Percentiles rank a stretch among this genome's conserved stretches.
These are phyloP conservation scores for Yamadazyma laniorum DNA, from an alignment of 805 yeast genomes.

Conservation along the genomic window DNA sequence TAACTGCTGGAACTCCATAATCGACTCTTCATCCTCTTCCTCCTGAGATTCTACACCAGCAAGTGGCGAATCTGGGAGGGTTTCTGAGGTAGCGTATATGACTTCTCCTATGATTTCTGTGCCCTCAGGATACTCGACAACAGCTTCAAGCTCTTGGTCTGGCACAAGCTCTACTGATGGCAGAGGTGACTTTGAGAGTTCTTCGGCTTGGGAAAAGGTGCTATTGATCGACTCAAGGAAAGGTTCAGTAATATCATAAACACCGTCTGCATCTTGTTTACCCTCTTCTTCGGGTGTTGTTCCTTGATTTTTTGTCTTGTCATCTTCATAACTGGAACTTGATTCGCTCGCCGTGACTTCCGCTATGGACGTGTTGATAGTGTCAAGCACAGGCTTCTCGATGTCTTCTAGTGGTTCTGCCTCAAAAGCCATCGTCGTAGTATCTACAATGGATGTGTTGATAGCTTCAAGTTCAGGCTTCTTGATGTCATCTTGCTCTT, in stretches of 20 bases:
- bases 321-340: too few species aligned
- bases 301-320: too few species aligned
- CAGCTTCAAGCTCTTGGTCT: constrained; percentile 5
- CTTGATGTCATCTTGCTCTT: not conserved
- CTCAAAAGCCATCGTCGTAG: too few species aligned
- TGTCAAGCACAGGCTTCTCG: not conserved
- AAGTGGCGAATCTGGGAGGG: constrained; percentile 3
- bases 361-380: not conserved
- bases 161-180: constrained; percentile 24
- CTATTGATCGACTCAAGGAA: not conserved
- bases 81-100: constrained; percentile 4
- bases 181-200: not conserved
- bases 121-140: constrained; percentile 11
- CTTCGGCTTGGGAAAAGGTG: not conserved
- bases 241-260: not conserved
- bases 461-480: constrained; percentile 2
- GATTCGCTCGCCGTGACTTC: not conserved
- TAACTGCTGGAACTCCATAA: not conserved
- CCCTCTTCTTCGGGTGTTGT: not conserved
- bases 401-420: too few species aligned
- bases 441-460: not conserved
- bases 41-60: too few species aligned
- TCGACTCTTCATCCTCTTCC: too few species aligned
- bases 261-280: not conserved
- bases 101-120: constrained; percentile 5